phyloP scores from a whole-genome alignment of 805 yeast species.

The Hanseniaspora jakobsenii region DNA sequence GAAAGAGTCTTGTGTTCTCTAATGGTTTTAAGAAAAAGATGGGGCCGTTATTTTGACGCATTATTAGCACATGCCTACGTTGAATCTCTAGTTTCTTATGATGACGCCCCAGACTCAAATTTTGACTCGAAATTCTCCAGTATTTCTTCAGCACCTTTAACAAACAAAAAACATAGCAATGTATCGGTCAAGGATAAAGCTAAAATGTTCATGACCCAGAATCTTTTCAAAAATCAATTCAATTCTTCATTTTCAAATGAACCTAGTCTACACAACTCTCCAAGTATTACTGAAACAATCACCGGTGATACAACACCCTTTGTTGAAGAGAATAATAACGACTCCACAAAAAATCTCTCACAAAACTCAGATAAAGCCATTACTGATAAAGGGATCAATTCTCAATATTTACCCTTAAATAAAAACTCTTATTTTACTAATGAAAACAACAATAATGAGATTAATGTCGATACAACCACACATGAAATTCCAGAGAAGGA shows the following conservation, averaged over 20 bases:
- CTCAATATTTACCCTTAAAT: too few species aligned
- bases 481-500: conserved; percentile 20
- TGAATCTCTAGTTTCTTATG: conserved; percentile 34
- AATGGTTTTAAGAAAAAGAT: conserved; percentile 51
- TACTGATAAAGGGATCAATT: too few species aligned
- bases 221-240: conserved; percentile 4
- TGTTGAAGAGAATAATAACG: too few species aligned
- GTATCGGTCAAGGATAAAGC: conserved; percentile 4
- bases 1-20: conserved; percentile 53
- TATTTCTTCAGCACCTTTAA: conserved; percentile 10
- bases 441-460: conserved; percentile 2
- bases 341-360: too few species aligned
- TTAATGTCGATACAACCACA: conserved; percentile 11
- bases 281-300: background rate
- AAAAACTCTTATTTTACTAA: too few species aligned
- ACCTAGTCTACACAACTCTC: background rate
- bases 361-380: too few species aligned
- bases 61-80: conserved; percentile 54
- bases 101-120: conserved; percentile 14
- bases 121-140: conserved; percentile 14
- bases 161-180: background rate
- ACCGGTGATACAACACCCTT: too few species aligned
- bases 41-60: conserved; percentile 63
- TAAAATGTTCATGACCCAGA: background rate
- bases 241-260: conserved; percentile 1